Evolutionary conservation across 1,284 basidiomycete species (phyloP).

Genomic region (Ceratobasidium sp.): DNA sequence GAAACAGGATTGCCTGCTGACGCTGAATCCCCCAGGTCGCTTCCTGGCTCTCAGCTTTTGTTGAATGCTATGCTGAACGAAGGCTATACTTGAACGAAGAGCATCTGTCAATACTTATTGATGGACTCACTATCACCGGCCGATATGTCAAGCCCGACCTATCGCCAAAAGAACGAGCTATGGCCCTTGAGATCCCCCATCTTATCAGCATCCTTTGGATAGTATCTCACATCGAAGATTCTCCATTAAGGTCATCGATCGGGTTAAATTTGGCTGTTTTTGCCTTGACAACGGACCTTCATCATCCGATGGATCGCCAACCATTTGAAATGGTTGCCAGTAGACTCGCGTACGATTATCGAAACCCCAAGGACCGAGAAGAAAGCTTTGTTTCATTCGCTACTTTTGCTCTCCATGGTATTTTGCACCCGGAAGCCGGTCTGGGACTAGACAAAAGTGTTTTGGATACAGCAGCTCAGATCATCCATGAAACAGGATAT

Average conservation of each 20-base stretch:
- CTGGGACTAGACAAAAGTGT: neutral
- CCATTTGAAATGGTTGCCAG: neutral
- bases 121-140: conserved; percentile 7
- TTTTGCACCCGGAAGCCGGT: neutral
- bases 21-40: neutral
- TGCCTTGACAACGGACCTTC: neutral
- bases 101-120: neutral
- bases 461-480: neutral
- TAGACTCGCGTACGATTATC: neutral
- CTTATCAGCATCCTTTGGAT: conserved; percentile 13
- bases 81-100: conserved; percentile 1
- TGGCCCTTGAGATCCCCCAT: neutral
- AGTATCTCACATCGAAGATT: neutral
- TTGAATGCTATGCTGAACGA: neutral
- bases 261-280: conserved; percentile 15
- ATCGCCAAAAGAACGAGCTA: neutral
- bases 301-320: neutral
- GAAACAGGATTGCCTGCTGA: neutral
- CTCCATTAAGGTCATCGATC: conserved; percentile 5
- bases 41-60: neutral
- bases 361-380: neutral
- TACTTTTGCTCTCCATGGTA: neutral
- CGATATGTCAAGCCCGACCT: neutral
- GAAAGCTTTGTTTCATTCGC: neutral
- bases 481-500: conserved; percentile 3